phyloP scores from a whole-genome alignment of 306 rosid genomes.

The Vachellia pachyceras region DNA sequence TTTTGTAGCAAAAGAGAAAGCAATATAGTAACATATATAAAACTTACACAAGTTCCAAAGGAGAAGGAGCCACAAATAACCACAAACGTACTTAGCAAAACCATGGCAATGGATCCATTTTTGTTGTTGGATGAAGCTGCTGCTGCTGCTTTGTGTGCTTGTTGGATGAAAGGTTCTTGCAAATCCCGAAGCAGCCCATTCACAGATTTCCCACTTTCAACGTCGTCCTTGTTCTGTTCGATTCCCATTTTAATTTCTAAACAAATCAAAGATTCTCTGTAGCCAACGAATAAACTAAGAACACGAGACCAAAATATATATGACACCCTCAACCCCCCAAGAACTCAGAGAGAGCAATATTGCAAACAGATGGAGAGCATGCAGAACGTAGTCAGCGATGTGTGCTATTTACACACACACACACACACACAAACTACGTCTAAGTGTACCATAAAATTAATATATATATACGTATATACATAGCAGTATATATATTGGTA shows the following conservation, averaged over 20 bases:
- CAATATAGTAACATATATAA: not conserved
- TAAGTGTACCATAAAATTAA: not conserved
- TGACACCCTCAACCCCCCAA: not conserved
- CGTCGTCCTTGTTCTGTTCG: constrained; percentile 58
- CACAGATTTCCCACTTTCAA: constrained; percentile 51
- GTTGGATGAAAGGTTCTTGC: constrained; percentile 58
- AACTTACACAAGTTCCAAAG: constrained; percentile 77
- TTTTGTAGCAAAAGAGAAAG: not conserved
- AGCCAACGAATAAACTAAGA: not conserved
- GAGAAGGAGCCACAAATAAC: constrained; percentile 86
- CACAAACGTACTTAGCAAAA: constrained; percentile 70
- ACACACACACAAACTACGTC: too few species aligned
- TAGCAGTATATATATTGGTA: not conserved
- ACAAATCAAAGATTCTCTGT: not conserved
- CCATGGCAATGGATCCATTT: constrained; percentile 72
- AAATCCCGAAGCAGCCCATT: constrained; percentile 39
- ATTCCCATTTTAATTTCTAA: constrained; percentile 51
- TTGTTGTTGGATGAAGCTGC: too few species aligned
- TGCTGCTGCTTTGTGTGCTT: too few species aligned
- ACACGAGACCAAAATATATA: not conserved
- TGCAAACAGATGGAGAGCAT: constrained; percentile 7
- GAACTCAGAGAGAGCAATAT: not conserved
- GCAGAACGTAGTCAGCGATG: constrained; percentile 30
- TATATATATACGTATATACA: too few species aligned
- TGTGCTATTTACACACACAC: constrained; percentile 33